Evolutionary conservation across 2,329 filamentous ascomycete genomes (phyloP).

Genomic region (Xylaria digitata): DNA sequence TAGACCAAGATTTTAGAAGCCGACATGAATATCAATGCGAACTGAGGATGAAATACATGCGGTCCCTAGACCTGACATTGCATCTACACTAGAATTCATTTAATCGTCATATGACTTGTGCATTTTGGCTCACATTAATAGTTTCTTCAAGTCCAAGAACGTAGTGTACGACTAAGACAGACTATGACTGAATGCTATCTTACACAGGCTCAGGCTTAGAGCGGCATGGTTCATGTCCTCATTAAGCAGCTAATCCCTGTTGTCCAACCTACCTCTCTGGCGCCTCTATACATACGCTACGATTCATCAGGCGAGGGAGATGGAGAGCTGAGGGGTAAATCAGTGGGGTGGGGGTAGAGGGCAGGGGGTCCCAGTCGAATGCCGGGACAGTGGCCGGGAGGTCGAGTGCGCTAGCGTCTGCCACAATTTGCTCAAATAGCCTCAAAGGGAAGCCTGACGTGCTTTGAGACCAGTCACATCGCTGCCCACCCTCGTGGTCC

Average conservation of each 20-base stretch:
- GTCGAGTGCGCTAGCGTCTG: conserved; percentile 19
- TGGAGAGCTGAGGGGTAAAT: conserved; percentile 16
- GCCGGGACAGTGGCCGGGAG: conserved; percentile 3
- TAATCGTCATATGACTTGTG: too few relatives aligned
- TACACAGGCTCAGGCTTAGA: not conserved
- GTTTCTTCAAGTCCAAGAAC: too few relatives aligned
- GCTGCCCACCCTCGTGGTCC: not conserved
- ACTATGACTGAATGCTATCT: not conserved
- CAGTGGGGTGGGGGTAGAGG: not conserved
- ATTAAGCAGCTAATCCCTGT: not conserved
- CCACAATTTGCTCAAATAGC: conserved; percentile 62
- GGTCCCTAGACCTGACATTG: too few relatives aligned
- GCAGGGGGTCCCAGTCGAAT: conserved; percentile 13
- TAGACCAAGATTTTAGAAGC: too few relatives aligned
- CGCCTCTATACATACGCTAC: too few relatives aligned
- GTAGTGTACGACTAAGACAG: too few relatives aligned
- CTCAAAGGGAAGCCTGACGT: conserved; percentile 49
- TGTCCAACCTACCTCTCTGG: too few relatives aligned
- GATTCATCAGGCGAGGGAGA: conserved; percentile 1
- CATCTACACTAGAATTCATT: too few relatives aligned
- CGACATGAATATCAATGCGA: too few relatives aligned
- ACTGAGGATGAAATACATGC: too few relatives aligned
- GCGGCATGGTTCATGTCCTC: not conserved
- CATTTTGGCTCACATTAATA: too few relatives aligned
- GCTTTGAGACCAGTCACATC: conserved; percentile 36